A percentile compares a stretch with the other conserved stretches of the same genome.
Conservation (phyloP, 2,329 filamentous ascomycete genomes). For the Rhynchosporium graminicola region DNA sequence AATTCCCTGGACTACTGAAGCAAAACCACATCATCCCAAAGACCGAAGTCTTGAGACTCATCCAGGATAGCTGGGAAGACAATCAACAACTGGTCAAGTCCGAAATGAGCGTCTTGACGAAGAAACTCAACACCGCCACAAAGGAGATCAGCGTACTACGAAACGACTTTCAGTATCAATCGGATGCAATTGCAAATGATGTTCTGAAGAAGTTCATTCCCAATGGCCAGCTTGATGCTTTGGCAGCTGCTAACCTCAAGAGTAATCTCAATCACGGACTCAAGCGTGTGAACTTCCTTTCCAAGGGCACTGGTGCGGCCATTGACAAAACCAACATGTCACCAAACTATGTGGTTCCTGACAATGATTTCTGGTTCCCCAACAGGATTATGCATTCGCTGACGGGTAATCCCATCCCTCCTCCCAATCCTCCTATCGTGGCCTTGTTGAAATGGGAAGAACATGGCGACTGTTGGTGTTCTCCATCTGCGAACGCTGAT, state of each 20-base stretch:
- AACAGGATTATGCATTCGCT: constrained; percentile 34
- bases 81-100: constrained; percentile 23
- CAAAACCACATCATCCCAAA: constrained; percentile 30
- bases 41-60: constrained; percentile 76
- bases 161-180: constrained; percentile 24
- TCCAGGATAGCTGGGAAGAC: constrained; percentile 75
- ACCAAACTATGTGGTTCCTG: constrained; percentile 49
- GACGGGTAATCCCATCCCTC: constrained; percentile 31
- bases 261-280: constrained; percentile 22
- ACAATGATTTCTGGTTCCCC: constrained; percentile 31
- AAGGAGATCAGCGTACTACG: constrained; percentile 24
- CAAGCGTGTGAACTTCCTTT: constrained; percentile 72
- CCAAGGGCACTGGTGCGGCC: constrained; percentile 62
- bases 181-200: constrained; percentile 27
- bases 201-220: constrained; percentile 28
- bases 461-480: constrained; percentile 87
- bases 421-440: constrained; percentile 46
- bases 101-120: constrained; percentile 26
- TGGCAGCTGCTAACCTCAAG: constrained; percentile 34
- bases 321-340: constrained; percentile 64
- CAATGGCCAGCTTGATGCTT: constrained; percentile 34
- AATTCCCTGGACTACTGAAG: constrained; percentile 30
- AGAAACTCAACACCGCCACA: constrained; percentile 25
- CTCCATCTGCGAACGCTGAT: constrained; percentile 48
- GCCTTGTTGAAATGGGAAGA: constrained; percentile 74